Conservation (phyloP, 345 rosid species). For the Murraya koenigii region DNA sequence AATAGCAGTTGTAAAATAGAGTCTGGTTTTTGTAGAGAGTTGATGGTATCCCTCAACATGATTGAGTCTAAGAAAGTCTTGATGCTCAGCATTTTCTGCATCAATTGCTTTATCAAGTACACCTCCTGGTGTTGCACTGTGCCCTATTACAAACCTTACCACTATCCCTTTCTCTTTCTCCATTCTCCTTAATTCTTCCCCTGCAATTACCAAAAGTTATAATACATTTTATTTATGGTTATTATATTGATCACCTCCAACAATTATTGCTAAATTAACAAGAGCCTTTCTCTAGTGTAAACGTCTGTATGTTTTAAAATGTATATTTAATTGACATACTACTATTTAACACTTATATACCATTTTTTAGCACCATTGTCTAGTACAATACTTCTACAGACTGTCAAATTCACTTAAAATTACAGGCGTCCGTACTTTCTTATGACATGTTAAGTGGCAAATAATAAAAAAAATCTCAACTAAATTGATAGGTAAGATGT, state of each 20-base stretch:
- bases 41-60: slow-evolving; percentile 86
- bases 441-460: not conserved
- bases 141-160: slow-evolving; percentile 87
- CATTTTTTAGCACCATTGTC: no score
- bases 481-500: not conserved
- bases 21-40: slow-evolving; percentile 74
- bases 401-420: no score
- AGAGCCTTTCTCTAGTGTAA: not conserved
- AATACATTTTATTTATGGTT: not conserved
- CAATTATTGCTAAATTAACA: no score
- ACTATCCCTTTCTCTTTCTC: slow-evolving; percentile 86
- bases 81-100: slow-evolving; percentile 57
- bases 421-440: no score
- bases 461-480: no score
- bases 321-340: not conserved
- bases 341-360: no score
- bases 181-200: slow-evolving; percentile 60
- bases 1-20: slow-evolving; percentile 78
- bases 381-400: no score
- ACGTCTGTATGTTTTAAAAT: no score
- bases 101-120: slow-evolving; percentile 71
- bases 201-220: slow-evolving; percentile 20
- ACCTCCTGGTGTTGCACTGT: slow-evolving; percentile 75
- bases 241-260: not conserved
- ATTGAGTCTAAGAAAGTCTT: slow-evolving; percentile 72